A percentile compares a stretch with the other conserved stretches of the same genome.
phyloP scores from a whole-genome alignment of 1,284 basidiomycete species.

The Mrakiaceae sp. region DNA sequence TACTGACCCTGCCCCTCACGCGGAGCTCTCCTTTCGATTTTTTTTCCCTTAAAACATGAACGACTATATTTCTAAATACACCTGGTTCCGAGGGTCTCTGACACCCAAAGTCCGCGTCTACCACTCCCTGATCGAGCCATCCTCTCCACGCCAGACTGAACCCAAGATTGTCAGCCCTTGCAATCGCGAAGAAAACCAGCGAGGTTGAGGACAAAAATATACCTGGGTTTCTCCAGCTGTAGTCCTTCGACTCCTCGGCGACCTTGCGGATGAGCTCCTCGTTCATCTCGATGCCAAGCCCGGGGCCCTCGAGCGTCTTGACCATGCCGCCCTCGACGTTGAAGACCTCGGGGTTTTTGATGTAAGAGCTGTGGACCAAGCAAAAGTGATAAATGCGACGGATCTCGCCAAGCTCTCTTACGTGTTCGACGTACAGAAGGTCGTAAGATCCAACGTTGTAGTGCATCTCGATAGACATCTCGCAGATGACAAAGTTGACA shows the following conservation, averaged over 20 bases:
- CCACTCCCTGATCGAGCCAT: conserved; percentile 7
- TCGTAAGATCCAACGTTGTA: conserved; percentile 57
- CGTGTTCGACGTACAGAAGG: conserved; percentile 27
- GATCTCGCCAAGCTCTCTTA: conserved; percentile 39
- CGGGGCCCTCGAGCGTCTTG: conserved; percentile 46
- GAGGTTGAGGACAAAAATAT: too few species aligned
- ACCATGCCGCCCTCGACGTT: conserved; percentile 51
- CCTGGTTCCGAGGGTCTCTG: too few species aligned
- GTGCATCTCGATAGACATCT: conserved; percentile 41
- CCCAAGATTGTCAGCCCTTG: too few species aligned
- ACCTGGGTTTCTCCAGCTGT: conserved; percentile 45
- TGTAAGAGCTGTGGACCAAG: conserved; percentile 31
- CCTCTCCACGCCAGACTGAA: conserved; percentile 8
- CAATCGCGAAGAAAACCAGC: too few species aligned
- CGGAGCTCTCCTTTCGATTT: too few species aligned
- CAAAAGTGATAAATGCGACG: not conserved
- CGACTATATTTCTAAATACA: too few species aligned
- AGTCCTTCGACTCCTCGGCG: conserved; percentile 35
- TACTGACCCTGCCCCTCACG: too few species aligned
- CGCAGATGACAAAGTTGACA: conserved; percentile 31
- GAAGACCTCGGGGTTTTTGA: conserved; percentile 48
- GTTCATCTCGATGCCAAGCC: conserved; percentile 58
- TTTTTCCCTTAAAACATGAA: too few species aligned
- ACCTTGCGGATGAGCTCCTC: conserved; percentile 49
- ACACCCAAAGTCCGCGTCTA: not conserved